Base-by-base conservation (phyloP, 768 basidiomycete genomes). In the Auricularia heimuer region DNA sequence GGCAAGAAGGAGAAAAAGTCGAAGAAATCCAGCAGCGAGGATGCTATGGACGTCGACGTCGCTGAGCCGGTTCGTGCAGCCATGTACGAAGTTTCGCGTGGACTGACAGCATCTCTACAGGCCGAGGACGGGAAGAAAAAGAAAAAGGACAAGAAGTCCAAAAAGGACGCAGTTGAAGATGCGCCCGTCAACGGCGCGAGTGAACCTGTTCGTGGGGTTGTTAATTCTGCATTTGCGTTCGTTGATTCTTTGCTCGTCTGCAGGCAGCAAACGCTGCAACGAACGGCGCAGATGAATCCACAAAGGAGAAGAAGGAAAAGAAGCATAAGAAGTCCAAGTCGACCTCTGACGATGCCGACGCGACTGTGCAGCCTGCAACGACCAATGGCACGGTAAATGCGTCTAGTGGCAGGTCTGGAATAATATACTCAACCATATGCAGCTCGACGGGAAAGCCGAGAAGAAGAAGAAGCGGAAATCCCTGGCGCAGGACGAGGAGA, bases 1-100 rank as follows among this genome's bases (percentile, higher is more conserved):
- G 67, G 76, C 65, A 74, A 73, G 67, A 74, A 75, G 69, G 73
- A 78, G 68, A 74, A 78, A 61, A 77, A 79, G 66, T 77, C 77
- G 64, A 70, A 76, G 60, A 21, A 62, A 6, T 33, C 42, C 45
- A 60, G 12, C 7, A 33, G 4, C 33, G n/a, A 62, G 11, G 65
- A 62, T 45, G 47, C 47, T 3, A 61, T 61, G 60, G 61, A 65
- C 29, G 34, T 65, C 2, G 45, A 65, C 24, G 62, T 14, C 37
- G 29, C 60, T 54, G 35, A 60, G 45, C 29, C 42, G 29, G 33
- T 44, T 39, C 29, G 64, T 54, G 56, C 16, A n/a, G 37, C 60
- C 18, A 51, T 11, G 45, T 61, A 21, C 16, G 12, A 37, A 10
- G 6, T 62, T 33, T 4, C 36, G 24, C 11, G 29, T 29, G 29